Evolutionary conservation across 2,329 filamentous ascomycete genomes (phyloP), one percentile per base, ranked within the genome.

Genomic region (Phialophora macrospora): DNA sequence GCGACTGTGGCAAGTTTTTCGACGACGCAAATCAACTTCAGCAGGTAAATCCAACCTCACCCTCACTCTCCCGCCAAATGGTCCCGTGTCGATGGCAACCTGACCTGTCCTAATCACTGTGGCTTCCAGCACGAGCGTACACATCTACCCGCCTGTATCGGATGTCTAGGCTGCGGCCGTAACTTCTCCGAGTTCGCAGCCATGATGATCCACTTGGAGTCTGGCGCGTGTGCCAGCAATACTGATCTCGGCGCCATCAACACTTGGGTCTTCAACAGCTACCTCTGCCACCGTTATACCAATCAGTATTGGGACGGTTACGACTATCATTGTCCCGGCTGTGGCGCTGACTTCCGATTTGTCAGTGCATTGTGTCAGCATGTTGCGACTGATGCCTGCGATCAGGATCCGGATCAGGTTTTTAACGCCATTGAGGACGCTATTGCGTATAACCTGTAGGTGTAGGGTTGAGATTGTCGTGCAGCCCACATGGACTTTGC

Each of bases 151-250:
- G 58, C 55, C 11, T 22, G 64, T 11, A 30, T 60, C 32, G n/a
- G 60, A 61, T 74, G 72, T 55, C 68, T 65, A 24, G 70, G 71
- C 38, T 73, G 71, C 63, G n/a, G 62, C 20, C 64, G 67, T 30
- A 32, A 12, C 8, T 74, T 74, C 52, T 51, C 63, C 1, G 66
- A 68, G 24, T 71, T 69, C 63, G 68, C 73, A 20, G 71, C 68
- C 41, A 72, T 74, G 70, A 58, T 74, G 11, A 68, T 73, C 24
- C 73, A 74, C 60, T 68, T 74, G 4, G 73, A 74, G 63, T 62
- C 71, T 5, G 71, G 72, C 4, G 70, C 12, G 49, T 74, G 72
- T 59, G n/a, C 51, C 14, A 62, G 56, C 20, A 62, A 62, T 24
- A 60, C 58, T 20, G 30, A 62, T 28, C 14, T 46, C 12, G 48